phyloP scores from a whole-genome alignment of 495 filamentous ascomycete species.

The Penicillium cinerascens region DNA sequence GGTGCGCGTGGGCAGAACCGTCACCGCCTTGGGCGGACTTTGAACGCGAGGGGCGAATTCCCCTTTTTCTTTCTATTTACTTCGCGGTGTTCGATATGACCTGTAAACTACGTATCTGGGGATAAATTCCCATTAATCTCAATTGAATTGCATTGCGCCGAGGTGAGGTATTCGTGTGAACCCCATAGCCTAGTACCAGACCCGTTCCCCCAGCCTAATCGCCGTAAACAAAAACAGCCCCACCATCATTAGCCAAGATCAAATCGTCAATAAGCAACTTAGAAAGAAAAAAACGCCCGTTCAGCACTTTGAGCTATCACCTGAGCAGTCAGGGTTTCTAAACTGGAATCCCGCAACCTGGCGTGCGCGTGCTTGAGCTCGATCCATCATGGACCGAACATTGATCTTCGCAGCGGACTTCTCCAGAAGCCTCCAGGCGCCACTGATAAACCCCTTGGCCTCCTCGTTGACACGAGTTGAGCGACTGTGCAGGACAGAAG shows the following conservation, averaged over 20 bases:
- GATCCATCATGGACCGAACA: constrained; percentile 27
- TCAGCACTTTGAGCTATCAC: background rate
- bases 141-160: constrained; percentile 17
- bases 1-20: constrained; percentile 19
- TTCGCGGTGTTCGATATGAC: constrained; percentile 1
- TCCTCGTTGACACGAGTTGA: constrained; percentile 29
- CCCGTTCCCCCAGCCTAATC: constrained; percentile 17
- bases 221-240: constrained; percentile 21
- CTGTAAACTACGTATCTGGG: constrained; percentile 1
- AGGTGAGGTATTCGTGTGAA: constrained; percentile 10
- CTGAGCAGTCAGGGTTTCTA: constrained; percentile 10
- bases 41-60: constrained; percentile 17
- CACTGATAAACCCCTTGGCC: constrained; percentile 27
- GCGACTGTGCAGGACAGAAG: constrained; percentile 29
- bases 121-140: background rate
- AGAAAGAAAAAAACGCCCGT: constrained; percentile 5
- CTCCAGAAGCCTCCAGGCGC: constrained; percentile 30
- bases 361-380: constrained; percentile 38
- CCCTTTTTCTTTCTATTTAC: background rate
- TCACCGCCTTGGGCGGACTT: constrained; percentile 17
- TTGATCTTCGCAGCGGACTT: constrained; percentile 26
- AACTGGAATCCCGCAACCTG: constrained; percentile 26
- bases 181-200: constrained; percentile 6
- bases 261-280: constrained; percentile 8
- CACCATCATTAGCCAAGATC: constrained; percentile 12